These are phyloP conservation scores for Carex sylvatica DNA, from an alignment of 202 grass and related monocot genomes.

Conservation along the genomic window DNA sequence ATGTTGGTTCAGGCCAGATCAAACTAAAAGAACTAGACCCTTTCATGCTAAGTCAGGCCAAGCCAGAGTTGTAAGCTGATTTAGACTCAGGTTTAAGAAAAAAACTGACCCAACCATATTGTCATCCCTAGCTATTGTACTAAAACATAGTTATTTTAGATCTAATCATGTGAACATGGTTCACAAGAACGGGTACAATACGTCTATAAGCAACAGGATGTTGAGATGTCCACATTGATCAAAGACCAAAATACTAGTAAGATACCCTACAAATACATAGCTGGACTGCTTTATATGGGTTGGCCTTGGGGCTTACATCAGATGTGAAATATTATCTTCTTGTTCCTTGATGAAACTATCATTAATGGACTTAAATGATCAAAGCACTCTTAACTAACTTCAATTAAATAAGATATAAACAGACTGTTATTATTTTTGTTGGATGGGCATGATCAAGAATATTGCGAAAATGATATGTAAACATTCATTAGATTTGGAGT, in stretches of 20 bases:
- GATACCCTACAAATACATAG: neutral
- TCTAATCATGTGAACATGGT: neutral
- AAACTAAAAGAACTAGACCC: neutral
- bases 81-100: neutral
- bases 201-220: slow-evolving; percentile 12
- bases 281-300: neutral
- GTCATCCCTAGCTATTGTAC: neutral
- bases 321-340: slow-evolving; percentile 13
- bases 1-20: neutral
- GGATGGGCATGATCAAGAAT: slow-evolving; percentile 7
- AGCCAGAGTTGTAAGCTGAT: neutral
- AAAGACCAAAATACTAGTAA: neutral
- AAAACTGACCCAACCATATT: neutral
- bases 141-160: neutral
- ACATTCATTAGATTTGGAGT: neutral
- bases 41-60: neutral
- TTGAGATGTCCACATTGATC: neutral
- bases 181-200: neutral
- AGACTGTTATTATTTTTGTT: slow-evolving; percentile 6
- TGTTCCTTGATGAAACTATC: neutral
- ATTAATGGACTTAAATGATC: slow-evolving; percentile 1
- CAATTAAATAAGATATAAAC: neutral
- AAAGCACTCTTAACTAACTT: neutral
- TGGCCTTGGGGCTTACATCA: slow-evolving; percentile 13
- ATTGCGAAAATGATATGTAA: neutral